Percentiles rank a stretch among this genome's conserved stretches.
phyloP scores from a whole-genome alignment of 495 filamentous ascomycete genomes.

The Trichoderma parareesei region DNA sequence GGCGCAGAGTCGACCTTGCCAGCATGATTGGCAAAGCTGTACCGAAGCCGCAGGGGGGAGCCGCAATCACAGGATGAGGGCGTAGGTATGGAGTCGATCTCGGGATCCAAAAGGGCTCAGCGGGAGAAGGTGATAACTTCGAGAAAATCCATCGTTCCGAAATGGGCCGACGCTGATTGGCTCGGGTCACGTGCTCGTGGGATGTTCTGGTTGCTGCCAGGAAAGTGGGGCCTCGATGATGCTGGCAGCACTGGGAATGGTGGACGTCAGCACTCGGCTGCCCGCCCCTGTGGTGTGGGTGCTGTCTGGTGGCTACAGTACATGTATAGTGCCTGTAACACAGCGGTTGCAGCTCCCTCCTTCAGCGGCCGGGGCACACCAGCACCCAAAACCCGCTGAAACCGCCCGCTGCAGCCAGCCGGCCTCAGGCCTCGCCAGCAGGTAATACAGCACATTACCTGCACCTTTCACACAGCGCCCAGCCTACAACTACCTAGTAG shows the following conservation, averaged over 20 bases:
- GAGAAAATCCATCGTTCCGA: slow-evolving; percentile 12
- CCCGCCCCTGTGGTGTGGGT: no score
- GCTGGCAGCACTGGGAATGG: not conserved
- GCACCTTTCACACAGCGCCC: no score
- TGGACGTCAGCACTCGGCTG: no score
- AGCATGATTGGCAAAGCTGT: slow-evolving; percentile 60
- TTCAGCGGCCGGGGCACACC: no score
- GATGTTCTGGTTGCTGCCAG: slow-evolving; percentile 1
- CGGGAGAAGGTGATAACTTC: slow-evolving; percentile 1
- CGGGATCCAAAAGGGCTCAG: slow-evolving; percentile 14
- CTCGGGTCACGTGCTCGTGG: slow-evolving; percentile 10
- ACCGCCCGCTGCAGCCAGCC: not conserved
- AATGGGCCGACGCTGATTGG: slow-evolving; percentile 15
- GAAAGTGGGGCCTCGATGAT: not conserved
- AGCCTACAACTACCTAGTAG: no score
- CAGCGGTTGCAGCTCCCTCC: no score
- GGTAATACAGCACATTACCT: no score
- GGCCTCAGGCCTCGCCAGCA: no score
- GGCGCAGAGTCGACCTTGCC: slow-evolving; percentile 74
- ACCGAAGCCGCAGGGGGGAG: slow-evolving; percentile 35
- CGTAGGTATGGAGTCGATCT: slow-evolving; percentile 19
- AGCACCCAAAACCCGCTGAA: not conserved
- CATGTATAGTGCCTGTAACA: no score
- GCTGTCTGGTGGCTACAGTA: no score
- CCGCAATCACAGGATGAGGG: slow-evolving; percentile 27